Evolutionary conservation across 139 green algal species (phyloP).

Genomic region (Chlorella sp.): DNA sequence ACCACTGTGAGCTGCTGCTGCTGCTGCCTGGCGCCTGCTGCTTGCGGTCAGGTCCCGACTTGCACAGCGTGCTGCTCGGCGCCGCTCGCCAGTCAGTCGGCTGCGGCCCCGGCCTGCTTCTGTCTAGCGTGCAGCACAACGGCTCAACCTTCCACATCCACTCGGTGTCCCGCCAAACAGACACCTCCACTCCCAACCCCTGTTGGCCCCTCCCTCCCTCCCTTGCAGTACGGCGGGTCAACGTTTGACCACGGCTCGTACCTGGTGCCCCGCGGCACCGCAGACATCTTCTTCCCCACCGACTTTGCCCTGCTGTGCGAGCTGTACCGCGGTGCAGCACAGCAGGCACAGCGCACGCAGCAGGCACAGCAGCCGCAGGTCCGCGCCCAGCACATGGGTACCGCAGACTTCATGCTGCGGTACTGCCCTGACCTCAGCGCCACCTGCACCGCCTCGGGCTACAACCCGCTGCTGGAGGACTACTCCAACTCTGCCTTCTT

Average conservation of each 20-base stretch:
- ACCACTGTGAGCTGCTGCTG: constrained; percentile 45
- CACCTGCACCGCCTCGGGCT: constrained; percentile 66
- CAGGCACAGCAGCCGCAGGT: neutral
- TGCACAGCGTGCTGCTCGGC: no score
- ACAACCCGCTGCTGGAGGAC: constrained; percentile 90
- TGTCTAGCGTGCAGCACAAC: constrained; percentile 50
- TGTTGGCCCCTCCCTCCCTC: no score
- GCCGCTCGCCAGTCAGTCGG: no score
- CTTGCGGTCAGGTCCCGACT: no score
- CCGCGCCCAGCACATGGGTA: constrained; percentile 31
- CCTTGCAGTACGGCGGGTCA: constrained; percentile 56
- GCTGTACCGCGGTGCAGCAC: constrained; percentile 58
- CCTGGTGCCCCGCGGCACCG: constrained; percentile 56
- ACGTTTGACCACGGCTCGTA: constrained; percentile 65
- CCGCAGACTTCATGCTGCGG: constrained; percentile 63
- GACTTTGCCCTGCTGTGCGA: constrained; percentile 77
- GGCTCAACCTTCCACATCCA: constrained; percentile 66
- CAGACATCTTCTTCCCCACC: constrained; percentile 95
- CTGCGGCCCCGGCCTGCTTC: no score
- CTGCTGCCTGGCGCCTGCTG: no score
- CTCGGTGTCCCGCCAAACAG: no score
- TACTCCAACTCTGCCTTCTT: constrained; percentile 86
- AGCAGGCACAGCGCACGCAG: neutral
- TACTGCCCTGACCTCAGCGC: constrained; percentile 47
- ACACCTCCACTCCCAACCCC: no score